Evolutionary conservation across 768 basidiomycete genomes (phyloP).

Genomic region (Psilocybe azurescens): DNA sequence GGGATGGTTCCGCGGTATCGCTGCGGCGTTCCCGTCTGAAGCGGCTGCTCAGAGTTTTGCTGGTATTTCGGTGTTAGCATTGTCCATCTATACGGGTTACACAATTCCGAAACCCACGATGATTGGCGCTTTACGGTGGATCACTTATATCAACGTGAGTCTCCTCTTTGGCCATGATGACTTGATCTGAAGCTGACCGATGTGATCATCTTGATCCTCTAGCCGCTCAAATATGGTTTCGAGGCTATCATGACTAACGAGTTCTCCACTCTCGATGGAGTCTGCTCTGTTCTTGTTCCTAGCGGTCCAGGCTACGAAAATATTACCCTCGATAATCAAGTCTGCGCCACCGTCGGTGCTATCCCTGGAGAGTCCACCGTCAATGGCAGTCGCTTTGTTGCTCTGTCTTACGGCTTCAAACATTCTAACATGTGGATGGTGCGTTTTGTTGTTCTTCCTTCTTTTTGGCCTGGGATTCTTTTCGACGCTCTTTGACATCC

Average conservation of each 20-base stretch:
- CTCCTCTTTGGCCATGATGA: not conserved
- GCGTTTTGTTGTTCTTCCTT: slow-evolving; percentile 41
- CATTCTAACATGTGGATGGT: slow-evolving; percentile 47
- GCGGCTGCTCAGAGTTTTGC: slow-evolving; percentile 69
- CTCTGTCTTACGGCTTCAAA: slow-evolving; percentile 48
- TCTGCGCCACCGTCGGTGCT: slow-evolving; percentile 73
- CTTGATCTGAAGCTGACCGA: not conserved
- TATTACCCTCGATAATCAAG: slow-evolving; percentile 65
- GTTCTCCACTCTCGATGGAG: slow-evolving; percentile 71
- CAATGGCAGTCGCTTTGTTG: slow-evolving; percentile 55
- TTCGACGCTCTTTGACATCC: no score
- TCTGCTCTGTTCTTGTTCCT: slow-evolving; percentile 64
- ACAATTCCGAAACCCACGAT: slow-evolving; percentile 65
- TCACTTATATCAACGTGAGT: slow-evolving; percentile 47
- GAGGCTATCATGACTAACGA: slow-evolving; percentile 83
- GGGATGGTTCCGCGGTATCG: slow-evolving; percentile 75
- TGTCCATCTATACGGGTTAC: slow-evolving; percentile 38
- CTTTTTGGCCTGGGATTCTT: slow-evolving; percentile 7
- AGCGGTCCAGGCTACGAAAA: slow-evolving; percentile 66
- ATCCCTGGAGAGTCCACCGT: slow-evolving; percentile 61
- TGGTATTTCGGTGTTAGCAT: slow-evolving; percentile 40
- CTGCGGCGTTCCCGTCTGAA: slow-evolving; percentile 62
- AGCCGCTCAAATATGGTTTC: slow-evolving; percentile 44
- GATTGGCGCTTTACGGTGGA: slow-evolving; percentile 73
- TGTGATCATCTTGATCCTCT: slow-evolving; percentile 28